Percentiles rank a stretch among this genome's conserved stretches.
These are phyloP conservation scores for Kodamaea restingae DNA, from an alignment of 805 yeast species.

Conservation along the genomic window DNA sequence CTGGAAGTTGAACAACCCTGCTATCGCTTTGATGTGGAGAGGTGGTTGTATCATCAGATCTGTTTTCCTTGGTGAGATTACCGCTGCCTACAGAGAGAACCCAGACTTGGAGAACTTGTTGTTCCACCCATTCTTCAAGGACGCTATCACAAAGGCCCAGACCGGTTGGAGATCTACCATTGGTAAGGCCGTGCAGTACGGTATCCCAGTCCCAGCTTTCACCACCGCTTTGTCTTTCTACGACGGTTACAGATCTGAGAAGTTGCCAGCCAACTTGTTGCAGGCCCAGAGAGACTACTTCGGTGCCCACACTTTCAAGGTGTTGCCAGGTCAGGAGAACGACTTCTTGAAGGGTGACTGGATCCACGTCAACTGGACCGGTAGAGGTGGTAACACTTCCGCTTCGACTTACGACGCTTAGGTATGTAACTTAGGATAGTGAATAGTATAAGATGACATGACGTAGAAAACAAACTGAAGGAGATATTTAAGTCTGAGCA, in stretches of 20 bases:
- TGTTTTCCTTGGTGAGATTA: constrained; percentile 94
- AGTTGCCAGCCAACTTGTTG: constrained; percentile 94
- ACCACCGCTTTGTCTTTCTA: constrained; percentile 95
- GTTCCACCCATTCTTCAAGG: constrained; percentile 90
- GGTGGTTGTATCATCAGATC: constrained; percentile 99
- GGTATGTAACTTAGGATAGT: not conserved
- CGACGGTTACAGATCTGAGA: constrained; percentile 96
- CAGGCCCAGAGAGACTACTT: constrained; percentile 99
- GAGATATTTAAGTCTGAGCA: too few species aligned
- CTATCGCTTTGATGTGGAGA: constrained; percentile 99
- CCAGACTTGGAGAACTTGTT: constrained; percentile 93
- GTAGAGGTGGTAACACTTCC: constrained; percentile 96
- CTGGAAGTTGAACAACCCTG: constrained; percentile 97
- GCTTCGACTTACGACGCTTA: constrained; percentile 92
- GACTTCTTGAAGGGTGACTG: constrained; percentile 74
- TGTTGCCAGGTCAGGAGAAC: constrained; percentile 80
- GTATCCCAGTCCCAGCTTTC: constrained; percentile 98
- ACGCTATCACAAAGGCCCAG: constrained; percentile 92
- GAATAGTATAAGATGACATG: not conserved
- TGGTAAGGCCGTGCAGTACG: constrained; percentile 71
- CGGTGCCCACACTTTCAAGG: constrained; percentile 99
- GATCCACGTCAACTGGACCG: constrained; percentile 99
- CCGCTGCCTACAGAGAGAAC: constrained; percentile 90
- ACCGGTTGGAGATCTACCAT: constrained; percentile 90
- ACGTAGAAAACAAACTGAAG: not conserved